A percentile compares a stretch with the other conserved stretches of the same genome.
These are phyloP conservation scores for Pulveroboletus sp. DNA, from an alignment of 768 basidiomycete genomes.

Conservation along the genomic window DNA sequence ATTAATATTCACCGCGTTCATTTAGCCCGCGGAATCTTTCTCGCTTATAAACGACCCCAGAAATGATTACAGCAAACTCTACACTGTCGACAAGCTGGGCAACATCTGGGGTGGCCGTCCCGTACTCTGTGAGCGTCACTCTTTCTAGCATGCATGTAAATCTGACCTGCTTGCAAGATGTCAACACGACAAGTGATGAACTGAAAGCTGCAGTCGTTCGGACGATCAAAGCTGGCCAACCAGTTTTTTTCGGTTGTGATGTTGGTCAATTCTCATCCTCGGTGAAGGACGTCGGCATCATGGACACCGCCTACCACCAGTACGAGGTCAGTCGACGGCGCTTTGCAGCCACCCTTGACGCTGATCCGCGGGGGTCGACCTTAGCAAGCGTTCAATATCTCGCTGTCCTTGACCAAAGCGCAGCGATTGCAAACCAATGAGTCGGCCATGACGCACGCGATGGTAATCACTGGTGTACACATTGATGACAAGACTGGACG, in stretches of 20 bases:
- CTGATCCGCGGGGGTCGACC: constrained; percentile 4
- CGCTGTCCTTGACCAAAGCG: constrained; percentile 76
- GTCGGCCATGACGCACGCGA: constrained; percentile 89
- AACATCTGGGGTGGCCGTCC: constrained; percentile 87
- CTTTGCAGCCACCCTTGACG: not conserved
- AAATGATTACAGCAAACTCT: constrained; percentile 75
- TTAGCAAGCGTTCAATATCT: constrained; percentile 80
- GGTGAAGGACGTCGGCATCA: constrained; percentile 57
- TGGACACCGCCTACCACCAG: constrained; percentile 82
- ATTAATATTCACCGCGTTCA: not conserved
- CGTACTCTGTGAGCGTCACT: constrained; percentile 62
- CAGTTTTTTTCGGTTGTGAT: constrained; percentile 96
- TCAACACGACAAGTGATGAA: constrained; percentile 79
- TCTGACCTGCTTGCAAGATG: constrained; percentile 47
- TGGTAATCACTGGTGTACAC: constrained; percentile 88
- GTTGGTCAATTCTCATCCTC: constrained; percentile 83
- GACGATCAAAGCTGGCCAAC: constrained; percentile 81
- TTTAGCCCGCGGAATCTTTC: constrained; percentile 70
- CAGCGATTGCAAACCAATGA: constrained; percentile 80
- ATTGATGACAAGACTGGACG: constrained; percentile 64
- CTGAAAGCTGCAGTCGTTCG: constrained; percentile 82
- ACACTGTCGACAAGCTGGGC: constrained; percentile 90
- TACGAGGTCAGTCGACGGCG: constrained; percentile 52
- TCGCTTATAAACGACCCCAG: constrained; percentile 95
- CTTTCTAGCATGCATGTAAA: not conserved